Base-by-base conservation (phyloP, 2,329 filamentous ascomycete genomes). In the Boeremia lycopersici region DNA sequence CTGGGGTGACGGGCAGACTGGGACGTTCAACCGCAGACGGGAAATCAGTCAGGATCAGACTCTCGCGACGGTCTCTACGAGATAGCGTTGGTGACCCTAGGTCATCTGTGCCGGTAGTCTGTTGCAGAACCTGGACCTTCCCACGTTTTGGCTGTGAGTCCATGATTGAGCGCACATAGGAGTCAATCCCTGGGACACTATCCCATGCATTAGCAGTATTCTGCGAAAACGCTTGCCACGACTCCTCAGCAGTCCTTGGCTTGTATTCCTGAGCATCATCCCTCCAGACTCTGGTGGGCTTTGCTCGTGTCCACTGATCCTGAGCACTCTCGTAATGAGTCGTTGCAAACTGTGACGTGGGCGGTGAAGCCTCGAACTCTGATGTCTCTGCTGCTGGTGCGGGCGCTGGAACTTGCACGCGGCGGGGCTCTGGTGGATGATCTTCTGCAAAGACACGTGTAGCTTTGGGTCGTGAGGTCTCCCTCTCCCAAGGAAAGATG, bases 401-500 rank as follows among this genome's bases (percentile, higher is more conserved):
- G 12, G 46, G 11, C n/a, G 34, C 41, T n/a, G 48, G 47, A 12
- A 46, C 44, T 9, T 47, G 83, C 79, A 28, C 59, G 12, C 65
- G 84, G 10, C 75, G 71, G 13, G 77, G 68, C 56, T 68, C 66
- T 44, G 72, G 69, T 25, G 67, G 59, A 17, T 75, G 63, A 54
- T 87, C 84, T 55, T 87, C 84, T 41, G 79, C 77, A 67, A 93
- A 95, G 11, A 87, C 81, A 62, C 90, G 85, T 11, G 84, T 84
- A 9, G 86, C 77, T 65, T 81, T 85, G 11, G 88, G 82, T 57
- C 84, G 84, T 53, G 87, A 78, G 13, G 84, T 84, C 58, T 88
- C 79, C 36, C 76, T 77, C 74, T 99, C 95, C 95, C 95, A 99
- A 0, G 95, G 95, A 74, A 99, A 99, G 43, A 98, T 87, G 3